Base-by-base conservation (phyloP, 345 rosid genomes). In the Streptanthus diversifolius region DNA sequence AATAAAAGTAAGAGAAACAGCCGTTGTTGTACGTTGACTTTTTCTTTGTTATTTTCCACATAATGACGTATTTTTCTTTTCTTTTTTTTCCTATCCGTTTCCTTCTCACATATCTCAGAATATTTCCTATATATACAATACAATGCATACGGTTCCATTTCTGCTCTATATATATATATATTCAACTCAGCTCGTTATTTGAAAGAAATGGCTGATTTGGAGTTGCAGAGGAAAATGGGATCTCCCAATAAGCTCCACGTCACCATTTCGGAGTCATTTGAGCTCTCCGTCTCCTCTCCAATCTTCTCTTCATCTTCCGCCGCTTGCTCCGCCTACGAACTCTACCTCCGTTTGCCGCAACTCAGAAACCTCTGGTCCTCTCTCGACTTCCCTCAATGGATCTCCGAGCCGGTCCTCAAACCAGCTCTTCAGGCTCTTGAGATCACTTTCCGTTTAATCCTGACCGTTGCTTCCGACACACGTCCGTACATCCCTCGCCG, bases 371-470 rank as follows among this genome's bases (percentile, higher is more conserved):
- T 88, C 5, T 91, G 95, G 92, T 74, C 62, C 2, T 32, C 75
- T 4, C 71, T 62, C 0, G 80, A 83, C 9, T 93, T 86, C 67
- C 90, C 91, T 1, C 48, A 54, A 8, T 93, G 98, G 98, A 67
- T 61, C 57, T 64, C 82, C 52, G 98, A 91, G 64, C 68, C 85
- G 0, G 48, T 93, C 9, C 43, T 89, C 25, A 86, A 85, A 47
- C 96, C 97, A 39, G 87, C 96, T 53, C 81, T 93, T n/a, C 96
- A 89, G 5, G 96, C 90, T 48, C 75, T 89, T 0, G 96, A 93
- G 77, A 84, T 88, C 76, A 89, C 95, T 9, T 93, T 93, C 82
- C 91, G 97, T 70, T 83, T 91, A 37, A 76, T 88, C 72, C 84
- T 91, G 9, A 80, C 88, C 51, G 84, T 83, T 41, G 55, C 83